phyloP scores from a whole-genome alignment of 306 rosid genomes.

The Lathyrus aphaca region DNA sequence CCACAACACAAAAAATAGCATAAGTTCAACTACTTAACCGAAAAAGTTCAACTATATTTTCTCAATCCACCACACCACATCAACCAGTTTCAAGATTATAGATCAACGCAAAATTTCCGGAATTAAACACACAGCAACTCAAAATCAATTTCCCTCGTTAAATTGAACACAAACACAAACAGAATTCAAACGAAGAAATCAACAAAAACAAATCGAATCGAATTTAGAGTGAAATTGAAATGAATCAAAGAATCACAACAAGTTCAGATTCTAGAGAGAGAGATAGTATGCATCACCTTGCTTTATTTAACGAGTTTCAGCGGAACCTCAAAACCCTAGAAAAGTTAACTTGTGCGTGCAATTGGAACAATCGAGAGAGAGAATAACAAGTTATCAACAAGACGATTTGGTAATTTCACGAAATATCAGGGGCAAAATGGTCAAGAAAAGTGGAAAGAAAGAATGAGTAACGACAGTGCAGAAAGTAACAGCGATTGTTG shows the following conservation, averaged over 20 bases:
- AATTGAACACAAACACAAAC: background rate
- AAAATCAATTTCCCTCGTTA: background rate
- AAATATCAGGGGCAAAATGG: slow-evolving; percentile 39
- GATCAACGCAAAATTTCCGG: background rate
- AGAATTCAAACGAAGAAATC: slow-evolving; percentile 22
- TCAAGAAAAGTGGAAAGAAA: slow-evolving; percentile 13
- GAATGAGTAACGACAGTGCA: background rate
- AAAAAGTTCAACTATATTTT: background rate
- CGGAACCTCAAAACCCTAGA: slow-evolving; percentile 45
- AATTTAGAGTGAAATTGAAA: slow-evolving; percentile 15
- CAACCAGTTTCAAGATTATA: background rate
- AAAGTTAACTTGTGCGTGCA: slow-evolving; percentile 49
- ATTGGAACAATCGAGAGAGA: background rate
- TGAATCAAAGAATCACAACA: slow-evolving; percentile 46
- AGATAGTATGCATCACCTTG: slow-evolving; percentile 38
- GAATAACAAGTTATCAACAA: background rate
- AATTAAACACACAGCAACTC: background rate
- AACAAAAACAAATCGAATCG: slow-evolving; percentile 29
- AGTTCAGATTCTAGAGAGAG: slow-evolving; percentile 11
- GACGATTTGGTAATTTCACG: slow-evolving; percentile 13
- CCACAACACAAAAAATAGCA: background rate
- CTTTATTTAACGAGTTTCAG: slow-evolving; percentile 33
- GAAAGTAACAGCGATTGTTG: slow-evolving; percentile 3
- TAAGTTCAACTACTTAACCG: background rate
- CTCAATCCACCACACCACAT: background rate